Conservation (phyloP, 495 filamentous ascomycete species). For the Chaetomium cochliodes region DNA sequence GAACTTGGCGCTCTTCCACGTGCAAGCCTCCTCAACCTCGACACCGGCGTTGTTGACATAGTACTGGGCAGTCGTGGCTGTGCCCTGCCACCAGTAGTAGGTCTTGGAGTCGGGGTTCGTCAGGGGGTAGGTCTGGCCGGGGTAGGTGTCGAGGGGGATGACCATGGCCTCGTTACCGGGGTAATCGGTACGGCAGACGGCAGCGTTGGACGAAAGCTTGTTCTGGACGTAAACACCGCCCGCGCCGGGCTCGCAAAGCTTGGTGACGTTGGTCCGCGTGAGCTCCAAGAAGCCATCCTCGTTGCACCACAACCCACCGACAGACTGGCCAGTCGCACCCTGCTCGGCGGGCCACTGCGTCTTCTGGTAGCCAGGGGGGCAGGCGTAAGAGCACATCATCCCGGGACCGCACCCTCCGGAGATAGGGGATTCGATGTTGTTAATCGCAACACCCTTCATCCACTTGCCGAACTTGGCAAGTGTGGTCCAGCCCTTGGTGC, state of each 20-base stretch:
- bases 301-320: constrained; percentile 86
- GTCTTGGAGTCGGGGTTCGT: constrained; percentile 67
- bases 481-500: constrained; percentile 74
- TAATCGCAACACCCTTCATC: constrained; percentile 39
- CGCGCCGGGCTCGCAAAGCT: constrained; percentile 73
- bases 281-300: constrained; percentile 69
- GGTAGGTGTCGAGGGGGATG: constrained; percentile 62
- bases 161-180: constrained; percentile 85
- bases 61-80: constrained; percentile 86
- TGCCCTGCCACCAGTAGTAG: constrained; percentile 77
- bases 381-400: constrained; percentile 88
- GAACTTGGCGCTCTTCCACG: constrained; percentile 62
- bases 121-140: constrained; percentile 58
- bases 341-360: constrained; percentile 83
- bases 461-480: constrained; percentile 59
- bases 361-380: constrained; percentile 89
- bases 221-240: constrained; percentile 72
- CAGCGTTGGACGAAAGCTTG: constrained; percentile 59
- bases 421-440: constrained; percentile 63
- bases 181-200: constrained; percentile 94
- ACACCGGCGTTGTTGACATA: constrained; percentile 86
- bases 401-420: constrained; percentile 60
- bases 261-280: constrained; percentile 62
- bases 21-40: constrained; percentile 66
- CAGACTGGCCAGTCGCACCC: constrained; percentile 78